Evolutionary conservation across 768 basidiomycete genomes (phyloP), one percentile per base, ranked within the genome.

Genomic region (Lactifluus pinguis): DNA sequence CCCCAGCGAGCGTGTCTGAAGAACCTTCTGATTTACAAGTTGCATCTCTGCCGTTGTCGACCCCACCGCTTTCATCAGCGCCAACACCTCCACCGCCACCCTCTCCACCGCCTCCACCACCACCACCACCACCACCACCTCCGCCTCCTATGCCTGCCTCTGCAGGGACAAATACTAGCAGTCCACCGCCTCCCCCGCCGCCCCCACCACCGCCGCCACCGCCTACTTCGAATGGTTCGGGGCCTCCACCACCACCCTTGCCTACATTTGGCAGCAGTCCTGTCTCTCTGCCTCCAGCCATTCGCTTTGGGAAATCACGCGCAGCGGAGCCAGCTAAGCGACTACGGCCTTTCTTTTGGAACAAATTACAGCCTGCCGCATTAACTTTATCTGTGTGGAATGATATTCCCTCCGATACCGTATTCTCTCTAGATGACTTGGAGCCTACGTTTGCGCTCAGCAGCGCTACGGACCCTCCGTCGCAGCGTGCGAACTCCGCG

Each of bases 291-390:
- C 65, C 65, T 4, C 61, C 68, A 0, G 62, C 68, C 10, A 60
- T 64, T 61, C 71, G 69, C 15, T 42, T 50, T 34, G 55, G 57
- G 68, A 75, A 70, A 54, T 62, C 67, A 25, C 78, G 74, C 62
- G 63, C 69, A 8, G 65, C 68, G 29, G 76, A 76, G 13, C 83
- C 85, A n/a, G 66, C 71, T 2, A 85, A 83, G 67, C 79, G 80
- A 50, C 70, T 91, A 54, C 87, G 88, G 71, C 89, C 94, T 2
- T 93, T 97, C 76, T 92, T 92, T 71, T 95, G 94, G 93, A 87
- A 84, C 64, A 95, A 95, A 66, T 63, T 94, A 5, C 73, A 78
- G n/a, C 70, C 69, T 13, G 65, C 76, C 7, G 68, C 73, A 6
- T 65, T 79, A 4, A 62, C 66, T 3, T 67, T 78, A 7, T 88